These are phyloP conservation scores for Trichoderma polysporum DNA, from an alignment of 2,329 filamentous ascomycete species.

Conservation along the genomic window DNA sequence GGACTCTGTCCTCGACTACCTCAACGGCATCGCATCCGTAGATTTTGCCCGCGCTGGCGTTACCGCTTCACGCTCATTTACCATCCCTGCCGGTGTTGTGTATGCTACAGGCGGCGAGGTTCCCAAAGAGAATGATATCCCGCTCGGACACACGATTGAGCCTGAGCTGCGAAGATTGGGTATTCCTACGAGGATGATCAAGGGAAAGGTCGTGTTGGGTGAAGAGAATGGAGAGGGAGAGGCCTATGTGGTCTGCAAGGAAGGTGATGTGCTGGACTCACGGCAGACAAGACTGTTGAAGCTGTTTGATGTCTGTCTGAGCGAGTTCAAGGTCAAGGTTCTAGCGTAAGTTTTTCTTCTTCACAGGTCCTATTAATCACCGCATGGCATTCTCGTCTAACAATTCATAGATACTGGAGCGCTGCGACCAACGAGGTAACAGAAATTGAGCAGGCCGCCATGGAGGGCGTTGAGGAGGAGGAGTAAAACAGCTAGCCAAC, in stretches of 20 bases:
- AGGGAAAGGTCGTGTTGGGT: conserved; percentile 79
- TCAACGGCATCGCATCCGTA: conserved; percentile 68
- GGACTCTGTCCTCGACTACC: conserved; percentile 67
- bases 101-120: conserved; percentile 80
- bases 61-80: conserved; percentile 70
- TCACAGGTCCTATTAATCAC: background rate
- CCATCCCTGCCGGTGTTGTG: conserved; percentile 79
- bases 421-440: conserved; percentile 59
- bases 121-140: conserved; percentile 76
- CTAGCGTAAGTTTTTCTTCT: conserved; percentile 58
- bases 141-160: conserved; percentile 84
- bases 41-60: conserved; percentile 92
- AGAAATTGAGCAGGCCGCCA: conserved; percentile 46
- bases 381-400: background rate
- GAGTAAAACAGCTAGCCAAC: background rate
- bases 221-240: conserved; percentile 53
- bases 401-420: conserved; percentile 57
- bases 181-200: conserved; percentile 83
- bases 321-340: conserved; percentile 83
- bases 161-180: conserved; percentile 85
- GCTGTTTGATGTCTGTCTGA: conserved; percentile 85
- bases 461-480: conserved; percentile 38
- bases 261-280: conserved; percentile 82
- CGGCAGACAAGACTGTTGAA: conserved; percentile 92
- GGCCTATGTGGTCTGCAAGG: conserved; percentile 76